Evolutionary conservation across 139 green algal species (phyloP), one percentile per base, ranked within the genome.

Genomic region (Microglena sp.): DNA sequence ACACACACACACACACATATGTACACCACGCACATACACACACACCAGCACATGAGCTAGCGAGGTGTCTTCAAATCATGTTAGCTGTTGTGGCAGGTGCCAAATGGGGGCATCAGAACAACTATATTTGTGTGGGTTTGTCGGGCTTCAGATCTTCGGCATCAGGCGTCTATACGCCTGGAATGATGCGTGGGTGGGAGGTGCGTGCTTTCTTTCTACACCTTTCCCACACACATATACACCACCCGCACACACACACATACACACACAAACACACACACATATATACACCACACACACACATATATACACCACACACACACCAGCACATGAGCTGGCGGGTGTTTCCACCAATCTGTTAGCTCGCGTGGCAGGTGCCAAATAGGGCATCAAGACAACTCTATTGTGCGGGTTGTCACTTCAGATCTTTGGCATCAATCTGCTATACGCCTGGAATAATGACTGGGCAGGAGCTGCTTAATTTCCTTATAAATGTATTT

Each of bases 41-140:
- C n/a, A n/a, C n/a, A n/a, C n/a, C n/a, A n/a, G 61, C 87, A 30
- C 94, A 95, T 55, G 89, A 95, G 79, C 34, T 82, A 31, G 83
- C 79, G 50, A 87, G 89, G 3, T 82, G 91, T 40, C 66, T 86
- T 2, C 90, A 85, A 2, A 95, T 94, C 71, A 67, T 95, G 11
- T 34, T 78, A 15, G 89, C 89, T 44, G 71, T 65, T 36, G 66
- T 73, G 59, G 64, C 74, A 65, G 87, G 85, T 24, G 82, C 89
- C 1, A 60, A 64, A 2, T 95, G 86, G 84, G n/a, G 89, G 87
- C 69, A 90, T 95, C 62, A 88, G 87, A 32, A 70, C 65, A 60
- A 94, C 89, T 29, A 80, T 95, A 32, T n/a, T 53, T 93, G 45
- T 33, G 58, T 5, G 75, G 75, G 0, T 53, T 82, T 8, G 21